Base-by-base conservation (phyloP, 352 stramenopile genomes). In the Halophytophthora polymorphica region DNA sequence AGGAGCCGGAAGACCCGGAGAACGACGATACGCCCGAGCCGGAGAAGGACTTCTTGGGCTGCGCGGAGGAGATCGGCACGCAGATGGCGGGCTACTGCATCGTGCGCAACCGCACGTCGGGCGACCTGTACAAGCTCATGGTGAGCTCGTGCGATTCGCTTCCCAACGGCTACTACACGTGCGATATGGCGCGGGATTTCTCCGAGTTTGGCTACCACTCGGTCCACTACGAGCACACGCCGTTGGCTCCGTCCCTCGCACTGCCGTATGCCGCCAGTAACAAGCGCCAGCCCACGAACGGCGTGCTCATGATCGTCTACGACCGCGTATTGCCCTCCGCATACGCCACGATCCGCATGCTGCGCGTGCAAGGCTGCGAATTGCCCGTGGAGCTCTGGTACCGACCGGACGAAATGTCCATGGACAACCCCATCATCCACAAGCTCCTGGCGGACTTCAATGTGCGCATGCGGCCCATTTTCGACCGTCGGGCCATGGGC, bases 301-400 rank as follows among this genome's bases (percentile, higher is more conserved):
- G 81, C 14, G 74, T 94, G 35, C 53, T 91, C 34, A 92, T 94
- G 79, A 86, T 91, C 50, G 73, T 95, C 40, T 93, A 93, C 66
- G 79, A 93, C 45, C 82, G 84, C 41, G 77, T 93, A 23, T 53
- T 95, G 15, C 77, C 79, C 33, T 85, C 69, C 0, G 79, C 79
- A 49, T 95, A 88, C 56, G 84, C 83, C 37, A 88, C 74, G 3
- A 92, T 93, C 64, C 61, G 77, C 19, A 72, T 90, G 65, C 60
- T 95, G 21, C 77, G 84, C n/a, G 56, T 84, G 7, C 77, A 88
- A 43, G 83, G 83, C 28, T 93, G 81, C 21, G 63, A 83, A 33
- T 52, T 95, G 8, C 83, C 85, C 2, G 71, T 95, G 6, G 85
- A 95, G 59, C 53, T 95, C 12, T 95, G 83, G 81, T 93, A 93